Evolutionary conservation across 106 monocot genomes (phyloP), one percentile per base, ranked within the genome.

Genomic region (Dendrobium catenatum): DNA sequence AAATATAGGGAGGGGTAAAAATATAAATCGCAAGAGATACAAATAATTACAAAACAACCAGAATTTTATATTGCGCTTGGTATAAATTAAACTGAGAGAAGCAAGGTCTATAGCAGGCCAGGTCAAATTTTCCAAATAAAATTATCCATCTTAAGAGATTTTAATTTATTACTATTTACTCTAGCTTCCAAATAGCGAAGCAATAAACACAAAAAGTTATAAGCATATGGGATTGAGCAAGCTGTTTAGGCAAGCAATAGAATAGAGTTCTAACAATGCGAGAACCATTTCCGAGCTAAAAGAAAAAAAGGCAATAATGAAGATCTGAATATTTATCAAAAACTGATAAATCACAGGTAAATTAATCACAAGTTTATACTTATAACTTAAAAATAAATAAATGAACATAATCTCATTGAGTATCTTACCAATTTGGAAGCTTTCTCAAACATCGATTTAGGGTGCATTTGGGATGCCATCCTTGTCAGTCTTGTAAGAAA

Each of bases 341-440:
- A 64, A 37, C 37, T 37, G 0, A 37, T 37, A 37, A 64, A 64
- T 64, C 64, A 24, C 26, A 68, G 4, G 4, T 37, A 70, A 70
- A 70, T 37, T 70, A 70, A 17, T 37, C 70, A 33, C 9, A 37
- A 70, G 33, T 37, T 33, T 37, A 70, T 37, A 3, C 70, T 37
- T 4, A 40, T 37, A 70, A 33, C 2, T 70, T 70, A 6, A 70
- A 37, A 37, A 70, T 8, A 22, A 70, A 37, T 13, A 37, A 70
- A 70, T 70, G 13, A 70, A 37, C 20, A 61, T n/a, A 70, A 70
- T 9, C 2, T 33, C 33, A 16, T 33, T 3, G 37, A 33, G 15
- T 24, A 70, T 22, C 70, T 70, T 70, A 70, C 70, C 33, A 70
- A 70, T 70, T 70, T 70, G 4, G 70, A 70, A 37, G 70, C 29